Evolutionary conservation across 2,329 filamentous ascomycete species (phyloP).

Genomic region (Phyllosticta citrichinensis): DNA sequence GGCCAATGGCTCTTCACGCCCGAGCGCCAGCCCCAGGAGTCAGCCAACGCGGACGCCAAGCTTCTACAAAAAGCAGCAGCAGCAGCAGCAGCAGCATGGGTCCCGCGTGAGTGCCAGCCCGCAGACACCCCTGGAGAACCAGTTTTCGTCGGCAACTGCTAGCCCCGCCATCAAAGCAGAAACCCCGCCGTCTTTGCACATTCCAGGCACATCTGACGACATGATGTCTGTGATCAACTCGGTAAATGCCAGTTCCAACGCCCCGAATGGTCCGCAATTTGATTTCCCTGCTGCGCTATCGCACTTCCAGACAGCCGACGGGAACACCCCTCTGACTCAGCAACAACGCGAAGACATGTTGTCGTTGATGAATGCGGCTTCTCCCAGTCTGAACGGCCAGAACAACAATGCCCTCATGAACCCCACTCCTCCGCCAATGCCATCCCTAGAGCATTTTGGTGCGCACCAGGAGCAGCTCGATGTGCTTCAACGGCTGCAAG

Average conservation of each 20-base stretch:
- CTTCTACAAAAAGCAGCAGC: constrained; percentile 4
- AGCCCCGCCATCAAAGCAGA: constrained; percentile 31
- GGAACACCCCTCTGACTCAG: constrained; percentile 35
- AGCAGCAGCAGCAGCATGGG: not conserved
- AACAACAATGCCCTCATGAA: constrained; percentile 48
- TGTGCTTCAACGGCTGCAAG: constrained; percentile 65
- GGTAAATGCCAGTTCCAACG: constrained; percentile 33
- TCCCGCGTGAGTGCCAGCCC: constrained; percentile 7
- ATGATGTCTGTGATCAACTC: constrained; percentile 42
- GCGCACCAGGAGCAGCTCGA: constrained; percentile 68
- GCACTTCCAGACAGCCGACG: constrained; percentile 37
- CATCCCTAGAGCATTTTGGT: constrained; percentile 51
- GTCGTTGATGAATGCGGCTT: constrained; percentile 34
- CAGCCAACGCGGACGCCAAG: constrained; percentile 4
- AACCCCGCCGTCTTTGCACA: constrained; percentile 25
- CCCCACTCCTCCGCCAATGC: constrained; percentile 44
- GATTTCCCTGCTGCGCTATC: constrained; percentile 38
- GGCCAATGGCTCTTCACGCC: not conserved
- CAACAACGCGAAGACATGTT: constrained; percentile 40
- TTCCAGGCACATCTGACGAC: constrained; percentile 33
- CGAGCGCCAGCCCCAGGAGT: not conserved
- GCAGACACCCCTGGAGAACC: constrained; percentile 1
- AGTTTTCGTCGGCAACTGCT: not conserved
- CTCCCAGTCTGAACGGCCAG: constrained; percentile 16
- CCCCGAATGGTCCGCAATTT: constrained; percentile 25